Conservation (phyloP, 2,329 filamentous ascomycete genomes). For the Hymenoscyphus infarciens region DNA sequence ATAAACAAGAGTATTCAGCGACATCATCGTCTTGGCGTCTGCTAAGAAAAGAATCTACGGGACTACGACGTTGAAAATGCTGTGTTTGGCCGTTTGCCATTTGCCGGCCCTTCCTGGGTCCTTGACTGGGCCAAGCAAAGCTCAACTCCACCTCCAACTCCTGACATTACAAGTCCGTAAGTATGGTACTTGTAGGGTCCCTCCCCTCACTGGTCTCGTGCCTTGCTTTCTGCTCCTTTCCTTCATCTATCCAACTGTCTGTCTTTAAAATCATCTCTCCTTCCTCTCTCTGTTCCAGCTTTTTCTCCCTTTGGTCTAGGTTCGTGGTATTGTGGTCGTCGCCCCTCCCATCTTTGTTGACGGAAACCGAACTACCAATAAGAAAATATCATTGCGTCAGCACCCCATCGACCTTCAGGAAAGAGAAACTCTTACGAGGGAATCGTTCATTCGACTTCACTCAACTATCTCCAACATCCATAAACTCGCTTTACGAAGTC, state of each 20-base stretch:
- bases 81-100: background rate
- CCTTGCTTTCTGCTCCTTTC: background rate
- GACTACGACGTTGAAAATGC: background rate
- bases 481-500: background rate
- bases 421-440: background rate
- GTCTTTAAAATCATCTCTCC: background rate
- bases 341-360: constrained; percentile 1
- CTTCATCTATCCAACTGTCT: background rate
- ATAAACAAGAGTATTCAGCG: background rate
- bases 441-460: constrained; percentile 2
- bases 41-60: background rate
- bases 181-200: background rate
- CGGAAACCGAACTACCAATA: constrained; percentile 1
- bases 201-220: background rate
- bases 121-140: background rate
- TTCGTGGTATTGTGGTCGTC: background rate
- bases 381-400: constrained; percentile 1
- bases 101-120: background rate
- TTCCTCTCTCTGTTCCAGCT: background rate
- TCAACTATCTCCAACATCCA: background rate
- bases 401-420: background rate
- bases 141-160: constrained; percentile 1
- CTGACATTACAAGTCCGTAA: background rate
- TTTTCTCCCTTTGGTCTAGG: background rate
- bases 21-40: background rate